These are phyloP conservation scores for Zanthoxylum bungeanum DNA, from an alignment of 345 rosid species.

Conservation along the genomic window DNA sequence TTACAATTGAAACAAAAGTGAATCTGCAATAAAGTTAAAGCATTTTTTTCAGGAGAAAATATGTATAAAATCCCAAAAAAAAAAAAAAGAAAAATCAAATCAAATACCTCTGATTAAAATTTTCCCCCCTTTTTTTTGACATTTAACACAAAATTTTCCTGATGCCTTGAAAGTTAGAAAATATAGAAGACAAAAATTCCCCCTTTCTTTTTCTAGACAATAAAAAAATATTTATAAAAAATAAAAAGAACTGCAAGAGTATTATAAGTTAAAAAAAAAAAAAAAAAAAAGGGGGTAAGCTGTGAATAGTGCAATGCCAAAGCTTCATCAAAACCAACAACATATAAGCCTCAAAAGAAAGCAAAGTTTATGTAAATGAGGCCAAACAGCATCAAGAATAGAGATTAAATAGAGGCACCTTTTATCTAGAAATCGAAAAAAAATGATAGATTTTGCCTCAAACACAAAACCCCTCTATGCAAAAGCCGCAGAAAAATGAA, in stretches of 20 bases:
- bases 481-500: background rate
- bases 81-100: background rate
- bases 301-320: conserved; percentile 5
- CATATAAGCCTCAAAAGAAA: background rate
- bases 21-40: conserved; percentile 19
- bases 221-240: background rate
- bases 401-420: conserved; percentile 7
- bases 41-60: background rate
- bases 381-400: background rate
- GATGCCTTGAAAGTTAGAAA: background rate
- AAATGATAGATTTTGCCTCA: conserved; percentile 1
- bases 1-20: background rate
- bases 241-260: background rate
- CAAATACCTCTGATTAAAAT: background rate
- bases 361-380: background rate
- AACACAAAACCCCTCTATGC: conserved; percentile 21
- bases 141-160: background rate
- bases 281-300: background rate
- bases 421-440: conserved; percentile 21
- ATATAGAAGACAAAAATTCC: background rate
- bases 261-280: background rate
- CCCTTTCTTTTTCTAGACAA: background rate
- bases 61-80: background rate
- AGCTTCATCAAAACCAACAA: conserved; percentile 4
- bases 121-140: no score